Conservation (phyloP, 345 rosid species). For the Ricinus communis region DNA sequence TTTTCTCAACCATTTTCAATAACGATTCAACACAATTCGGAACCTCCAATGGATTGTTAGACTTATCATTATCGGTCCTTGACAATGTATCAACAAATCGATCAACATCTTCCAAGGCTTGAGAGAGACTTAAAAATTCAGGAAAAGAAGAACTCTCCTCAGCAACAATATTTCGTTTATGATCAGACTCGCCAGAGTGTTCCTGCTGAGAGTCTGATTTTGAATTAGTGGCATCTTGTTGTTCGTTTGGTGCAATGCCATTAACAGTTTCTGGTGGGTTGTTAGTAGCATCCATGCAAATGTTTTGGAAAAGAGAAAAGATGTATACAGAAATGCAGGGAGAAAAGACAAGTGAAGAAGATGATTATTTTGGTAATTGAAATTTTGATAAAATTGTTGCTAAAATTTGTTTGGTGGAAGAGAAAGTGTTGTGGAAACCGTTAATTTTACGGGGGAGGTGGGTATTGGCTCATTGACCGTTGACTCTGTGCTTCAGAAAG, state of each 20-base stretch:
- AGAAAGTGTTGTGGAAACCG: neutral
- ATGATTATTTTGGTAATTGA: slow-evolving; percentile 11
- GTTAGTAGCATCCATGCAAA: slow-evolving; percentile 15
- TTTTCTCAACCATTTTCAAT: slow-evolving; percentile 43
- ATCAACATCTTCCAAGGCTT: slow-evolving; percentile 47
- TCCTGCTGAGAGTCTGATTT: neutral
- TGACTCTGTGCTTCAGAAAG: neutral
- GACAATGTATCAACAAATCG: slow-evolving; percentile 36
- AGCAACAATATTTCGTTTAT: too few species aligned
- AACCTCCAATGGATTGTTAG: slow-evolving; percentile 29
- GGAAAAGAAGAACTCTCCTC: slow-evolving; percentile 4
- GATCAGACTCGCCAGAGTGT: neutral
- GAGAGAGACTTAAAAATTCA: slow-evolving; percentile 17
- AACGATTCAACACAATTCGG: slow-evolving; percentile 43
- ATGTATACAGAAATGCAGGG: slow-evolving; percentile 10
- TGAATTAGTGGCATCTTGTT: neutral
- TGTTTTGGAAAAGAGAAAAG: neutral
- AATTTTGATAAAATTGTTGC: slow-evolving; percentile 10
- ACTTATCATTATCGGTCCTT: neutral
- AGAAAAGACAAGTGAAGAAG: slow-evolving; percentile 11
- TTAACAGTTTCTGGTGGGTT: slow-evolving; percentile 26
- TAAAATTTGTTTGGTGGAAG: slow-evolving; percentile 15
- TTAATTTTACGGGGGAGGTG: slow-evolving; percentile 8
- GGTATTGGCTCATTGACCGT: slow-evolving; percentile 10
- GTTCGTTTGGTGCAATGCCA: neutral